A percentile compares a stretch with the other conserved stretches of the same genome.
phyloP scores from a whole-genome alignment of 495 filamentous ascomycete genomes.

The Aspergillus baeticus region DNA sequence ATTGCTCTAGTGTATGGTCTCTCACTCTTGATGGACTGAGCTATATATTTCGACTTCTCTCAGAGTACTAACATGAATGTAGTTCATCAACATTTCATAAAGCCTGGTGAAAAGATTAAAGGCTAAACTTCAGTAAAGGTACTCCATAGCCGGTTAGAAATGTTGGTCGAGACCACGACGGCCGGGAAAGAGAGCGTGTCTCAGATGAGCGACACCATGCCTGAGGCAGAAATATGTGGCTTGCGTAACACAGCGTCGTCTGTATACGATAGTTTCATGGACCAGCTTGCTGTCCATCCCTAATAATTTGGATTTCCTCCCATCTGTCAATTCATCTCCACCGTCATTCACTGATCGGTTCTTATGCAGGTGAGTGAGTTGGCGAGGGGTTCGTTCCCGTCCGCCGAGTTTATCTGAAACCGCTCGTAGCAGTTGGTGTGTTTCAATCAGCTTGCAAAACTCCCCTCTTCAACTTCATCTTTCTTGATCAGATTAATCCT shows the following conservation, averaged over 20 bases:
- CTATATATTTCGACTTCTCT: no score
- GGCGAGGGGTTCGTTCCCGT: conserved; percentile 14
- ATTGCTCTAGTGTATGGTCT: no score
- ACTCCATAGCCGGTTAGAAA: no score
- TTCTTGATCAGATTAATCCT: conserved; percentile 4
- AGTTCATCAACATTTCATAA: no score
- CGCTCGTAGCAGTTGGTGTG: conserved; percentile 16
- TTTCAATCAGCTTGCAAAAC: conserved; percentile 15
- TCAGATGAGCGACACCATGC: background rate
- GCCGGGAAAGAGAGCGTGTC: no score
- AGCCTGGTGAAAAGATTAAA: no score
- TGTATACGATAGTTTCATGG: conserved; percentile 4
- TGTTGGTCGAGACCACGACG: no score
- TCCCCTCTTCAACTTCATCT: conserved; percentile 1
- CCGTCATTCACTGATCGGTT: background rate
- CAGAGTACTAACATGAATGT: no score
- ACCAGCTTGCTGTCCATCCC: conserved; percentile 1
- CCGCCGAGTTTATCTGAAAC: conserved; percentile 25
- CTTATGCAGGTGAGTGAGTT: conserved; percentile 9
- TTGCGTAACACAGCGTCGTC: conserved; percentile 8
- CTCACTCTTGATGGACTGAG: no score
- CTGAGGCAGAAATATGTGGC: conserved; percentile 2
- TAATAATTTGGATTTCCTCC: background rate
- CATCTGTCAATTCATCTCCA: background rate
- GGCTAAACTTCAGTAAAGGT: no score